A percentile compares a stretch with the other conserved stretches of the same genome.
Conservation (phyloP, 1,139 yeast species). For the Candida frijolesensis region DNA sequence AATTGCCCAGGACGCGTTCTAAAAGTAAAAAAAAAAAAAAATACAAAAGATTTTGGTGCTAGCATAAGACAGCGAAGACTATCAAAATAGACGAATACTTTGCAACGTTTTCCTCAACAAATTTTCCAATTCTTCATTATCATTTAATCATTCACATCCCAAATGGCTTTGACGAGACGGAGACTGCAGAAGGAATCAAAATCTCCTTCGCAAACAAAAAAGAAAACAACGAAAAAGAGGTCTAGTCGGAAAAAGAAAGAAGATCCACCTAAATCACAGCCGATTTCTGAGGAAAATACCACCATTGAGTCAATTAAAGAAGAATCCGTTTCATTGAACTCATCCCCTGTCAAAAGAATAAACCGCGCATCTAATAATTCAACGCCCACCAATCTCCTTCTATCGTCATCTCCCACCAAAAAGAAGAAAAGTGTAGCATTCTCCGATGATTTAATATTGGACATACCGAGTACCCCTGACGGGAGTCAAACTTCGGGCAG, state of each 20-base stretch:
- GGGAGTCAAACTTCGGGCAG: conserved; percentile 26
- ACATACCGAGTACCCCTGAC: conserved; percentile 31
- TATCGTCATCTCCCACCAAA: conserved; percentile 26
- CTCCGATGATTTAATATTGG: conserved; percentile 41
- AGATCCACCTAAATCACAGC: neutral
- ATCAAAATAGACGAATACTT: neutral
- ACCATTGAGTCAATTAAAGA: conserved; percentile 1
- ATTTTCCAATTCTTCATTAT: neutral
- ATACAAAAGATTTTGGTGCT: neutral
- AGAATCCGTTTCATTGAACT: conserved; percentile 13
- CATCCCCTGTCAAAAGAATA: conserved; percentile 22
- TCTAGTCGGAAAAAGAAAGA: conserved; percentile 1
- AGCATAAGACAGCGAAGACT: neutral
- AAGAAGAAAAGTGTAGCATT: conserved; percentile 41
- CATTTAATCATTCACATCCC: neutral
- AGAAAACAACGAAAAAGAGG: neutral
- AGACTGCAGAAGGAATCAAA: neutral
- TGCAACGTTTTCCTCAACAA: neutral
- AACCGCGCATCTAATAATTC: conserved; percentile 19
- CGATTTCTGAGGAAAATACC: neutral
- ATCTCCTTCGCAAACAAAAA: neutral
- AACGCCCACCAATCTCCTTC: conserved; percentile 24
- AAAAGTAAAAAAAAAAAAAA: neutral
- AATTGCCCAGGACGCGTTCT: neutral
- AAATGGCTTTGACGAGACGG: neutral